Base-by-base conservation (phyloP, 2,329 filamentous ascomycete species). In the Xylaria sp. region DNA sequence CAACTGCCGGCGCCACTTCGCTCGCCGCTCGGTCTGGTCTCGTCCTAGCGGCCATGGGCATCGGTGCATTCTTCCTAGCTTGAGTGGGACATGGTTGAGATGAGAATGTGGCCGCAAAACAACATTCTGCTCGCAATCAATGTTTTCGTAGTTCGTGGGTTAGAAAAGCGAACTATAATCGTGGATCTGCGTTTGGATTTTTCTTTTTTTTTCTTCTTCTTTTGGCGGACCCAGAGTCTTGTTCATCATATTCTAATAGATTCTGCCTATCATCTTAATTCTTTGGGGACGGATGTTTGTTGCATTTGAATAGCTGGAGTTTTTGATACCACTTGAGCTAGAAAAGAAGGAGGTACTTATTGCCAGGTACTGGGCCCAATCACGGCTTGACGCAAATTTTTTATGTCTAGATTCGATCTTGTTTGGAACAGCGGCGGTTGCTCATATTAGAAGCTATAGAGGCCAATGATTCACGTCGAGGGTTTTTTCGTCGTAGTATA, bases 1-100 rank as follows among this genome's bases (percentile, higher is more conserved):
- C 70, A 11, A 69, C 69, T 19, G 67, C 58, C 47, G 72, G 52
- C 51, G 72, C 71, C 37, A 67, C 67, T 21, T 52, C 69, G 28
- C 56, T 71, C 14, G 60, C 67, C 5, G 64, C 70, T 33, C 68
- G 69, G 38, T 72, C 72, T 2, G 69, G 72, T 15, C 68, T 75
- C 15, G 56, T 71, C 19, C 59, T 72, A 52, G 72, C 69, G 57
- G 68, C 66, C 2, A 46, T 74, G 50, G 73, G 67, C 12, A 60
- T 73, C 38, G 70, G 72, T 25, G 72, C 69, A n/a, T 62, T 69
- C 52, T 49, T 75, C 9, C 47, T 74, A 33, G 66, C 65, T 1
- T 75, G 70, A 68, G 50, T 33, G 31, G 19, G 11, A n/a, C 19
- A 9, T 17, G 31, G 5, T 14, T 40, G 12, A 21, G 3, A 14